A percentile compares a stretch with the other conserved stretches of the same genome.
phyloP scores from a whole-genome alignment of 1,284 basidiomycete species.

The Apiotrichum gracile region DNA sequence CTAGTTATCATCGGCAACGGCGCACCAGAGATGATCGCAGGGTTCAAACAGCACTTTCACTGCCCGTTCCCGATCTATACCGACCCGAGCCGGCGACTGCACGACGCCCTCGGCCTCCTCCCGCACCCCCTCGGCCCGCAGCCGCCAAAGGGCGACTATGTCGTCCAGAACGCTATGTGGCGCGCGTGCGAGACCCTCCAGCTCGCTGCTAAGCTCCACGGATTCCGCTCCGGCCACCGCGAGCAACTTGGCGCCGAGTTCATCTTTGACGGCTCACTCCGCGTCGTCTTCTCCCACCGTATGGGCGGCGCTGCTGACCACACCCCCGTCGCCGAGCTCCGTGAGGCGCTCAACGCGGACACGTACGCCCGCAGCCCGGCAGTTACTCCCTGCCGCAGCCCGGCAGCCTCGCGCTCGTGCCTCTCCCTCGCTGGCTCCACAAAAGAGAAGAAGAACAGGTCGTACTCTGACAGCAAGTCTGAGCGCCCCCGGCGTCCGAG shows the following conservation, averaged over 20 bases:
- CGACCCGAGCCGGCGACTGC: conserved; percentile 65
- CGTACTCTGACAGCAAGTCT: no score
- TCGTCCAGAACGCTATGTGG: conserved; percentile 17
- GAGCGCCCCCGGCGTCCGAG: no score
- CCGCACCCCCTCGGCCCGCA: conserved; percentile 44
- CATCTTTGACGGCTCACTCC: conserved; percentile 63
- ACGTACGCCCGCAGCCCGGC: no score
- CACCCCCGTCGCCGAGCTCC: conserved; percentile 60
- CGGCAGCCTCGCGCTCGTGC: not conserved
- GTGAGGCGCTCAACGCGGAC: conserved; percentile 45
- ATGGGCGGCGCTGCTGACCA: conserved; percentile 59
- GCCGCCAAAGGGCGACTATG: conserved; percentile 50
- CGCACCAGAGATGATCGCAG: conserved; percentile 29
- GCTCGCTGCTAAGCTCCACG: conserved; percentile 10
- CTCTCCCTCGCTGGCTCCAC: not conserved
- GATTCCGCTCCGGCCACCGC: conserved; percentile 6
- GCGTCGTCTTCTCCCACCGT: conserved; percentile 40
- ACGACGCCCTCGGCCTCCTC: conserved; percentile 69
- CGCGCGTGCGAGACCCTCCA: conserved; percentile 8
- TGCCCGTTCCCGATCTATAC: conserved; percentile 60
- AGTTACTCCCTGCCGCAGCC: no score
- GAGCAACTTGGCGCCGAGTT: conserved; percentile 81
- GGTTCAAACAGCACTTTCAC: conserved; percentile 51
- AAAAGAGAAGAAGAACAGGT: no score
- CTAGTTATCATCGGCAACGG: conserved; percentile 68